A percentile compares a stretch with the other conserved stretches of the same genome.
phyloP scores from a whole-genome alignment of 176 grass and related monocot species.

The Poa pratensis region DNA sequence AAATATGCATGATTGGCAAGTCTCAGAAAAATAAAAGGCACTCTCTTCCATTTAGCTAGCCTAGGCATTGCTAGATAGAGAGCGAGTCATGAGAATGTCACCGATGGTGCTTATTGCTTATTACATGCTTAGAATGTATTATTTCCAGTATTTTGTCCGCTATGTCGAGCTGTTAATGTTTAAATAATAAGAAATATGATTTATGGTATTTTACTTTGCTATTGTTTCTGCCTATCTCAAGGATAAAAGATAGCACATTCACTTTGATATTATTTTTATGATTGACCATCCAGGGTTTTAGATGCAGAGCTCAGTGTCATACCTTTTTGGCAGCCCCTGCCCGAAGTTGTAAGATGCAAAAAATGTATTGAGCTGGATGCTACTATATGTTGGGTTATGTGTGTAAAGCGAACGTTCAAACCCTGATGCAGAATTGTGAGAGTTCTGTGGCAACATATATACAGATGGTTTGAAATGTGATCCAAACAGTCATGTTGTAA shows the following conservation, averaged over 20 bases:
- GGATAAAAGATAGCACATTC: neutral
- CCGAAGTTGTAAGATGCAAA: slow-evolving; percentile 50
- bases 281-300: slow-evolving; percentile 36
- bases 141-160: no score
- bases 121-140: no score
- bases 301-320: slow-evolving; percentile 48
- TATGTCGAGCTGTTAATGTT: no score
- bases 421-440: slow-evolving; percentile 41
- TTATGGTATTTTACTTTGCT: no score
- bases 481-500: slow-evolving; percentile 55
- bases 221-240: no score
- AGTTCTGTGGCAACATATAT: slow-evolving; percentile 47
- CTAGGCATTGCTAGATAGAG: no score
- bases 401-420: slow-evolving; percentile 47
- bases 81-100: no score
- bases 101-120: no score
- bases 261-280: neutral
- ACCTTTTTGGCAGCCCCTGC: slow-evolving; percentile 40
- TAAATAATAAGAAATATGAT: no score
- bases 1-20: no score
- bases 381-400: slow-evolving; percentile 48
- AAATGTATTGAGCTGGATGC: neutral
- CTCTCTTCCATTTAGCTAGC: no score
- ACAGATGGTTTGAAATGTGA: slow-evolving; percentile 58
- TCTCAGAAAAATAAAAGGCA: no score